These are phyloP conservation scores for Tilletia horrida DNA, from an alignment of 1,284 basidiomycete species.

Conservation along the genomic window DNA sequence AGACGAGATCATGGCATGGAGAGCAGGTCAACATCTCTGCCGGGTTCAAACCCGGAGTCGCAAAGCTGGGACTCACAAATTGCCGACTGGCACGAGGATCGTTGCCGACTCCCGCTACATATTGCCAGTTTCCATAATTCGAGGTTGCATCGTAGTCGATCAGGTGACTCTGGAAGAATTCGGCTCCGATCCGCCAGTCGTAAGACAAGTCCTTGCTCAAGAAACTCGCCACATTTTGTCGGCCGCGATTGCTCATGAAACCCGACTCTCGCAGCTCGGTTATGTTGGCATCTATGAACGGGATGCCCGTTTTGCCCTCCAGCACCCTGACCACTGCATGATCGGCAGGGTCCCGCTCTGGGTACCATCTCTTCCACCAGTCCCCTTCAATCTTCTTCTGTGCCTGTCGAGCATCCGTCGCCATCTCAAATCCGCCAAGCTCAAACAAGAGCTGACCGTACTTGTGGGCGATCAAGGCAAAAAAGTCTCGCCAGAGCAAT, in stretches of 20 bases:
- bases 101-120: slow-evolving; percentile 62
- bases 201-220: slow-evolving; percentile 58
- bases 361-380: slow-evolving; percentile 47
- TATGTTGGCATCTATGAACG: slow-evolving; percentile 63
- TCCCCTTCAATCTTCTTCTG: slow-evolving; percentile 54
- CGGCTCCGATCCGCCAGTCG: slow-evolving; percentile 63
- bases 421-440: slow-evolving; percentile 57
- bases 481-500: slow-evolving; percentile 61
- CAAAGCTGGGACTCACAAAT: slow-evolving; percentile 47
- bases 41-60: no score
- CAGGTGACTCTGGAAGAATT: slow-evolving; percentile 60
- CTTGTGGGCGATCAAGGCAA: slow-evolving; percentile 56
- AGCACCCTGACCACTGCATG: slow-evolving; percentile 57
- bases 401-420: slow-evolving; percentile 57
- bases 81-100: slow-evolving; percentile 61
- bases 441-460: slow-evolving; percentile 57
- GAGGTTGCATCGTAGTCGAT: slow-evolving; percentile 49
- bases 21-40: no score
- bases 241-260: slow-evolving; percentile 56
- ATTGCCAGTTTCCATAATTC: slow-evolving; percentile 52
- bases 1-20: no score
- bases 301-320: slow-evolving; percentile 61
- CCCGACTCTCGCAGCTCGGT: slow-evolving; percentile 59
- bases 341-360: slow-evolving; percentile 33
- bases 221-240: slow-evolving; percentile 63